Evolutionary conservation across 2,329 filamentous ascomycete species (phyloP).

Genomic region (Tolypocladium ovalisporum): DNA sequence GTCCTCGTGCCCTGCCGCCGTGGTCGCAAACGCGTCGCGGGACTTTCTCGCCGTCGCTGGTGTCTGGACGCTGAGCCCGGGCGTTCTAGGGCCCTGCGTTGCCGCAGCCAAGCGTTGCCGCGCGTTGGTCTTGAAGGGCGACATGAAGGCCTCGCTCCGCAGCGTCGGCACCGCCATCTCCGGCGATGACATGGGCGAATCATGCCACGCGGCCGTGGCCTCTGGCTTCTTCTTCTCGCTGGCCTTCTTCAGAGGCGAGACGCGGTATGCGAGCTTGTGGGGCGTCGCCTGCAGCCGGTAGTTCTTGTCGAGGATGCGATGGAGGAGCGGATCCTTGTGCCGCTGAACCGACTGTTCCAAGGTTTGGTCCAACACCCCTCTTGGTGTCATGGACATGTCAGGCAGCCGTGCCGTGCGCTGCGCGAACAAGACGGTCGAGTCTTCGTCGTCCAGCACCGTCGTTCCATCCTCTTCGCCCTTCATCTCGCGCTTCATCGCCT

Average conservation of each 20-base stretch:
- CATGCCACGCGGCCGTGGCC: slow-evolving; percentile 34
- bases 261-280: slow-evolving; percentile 41
- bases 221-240: slow-evolving; percentile 18
- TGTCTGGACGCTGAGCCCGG: slow-evolving; percentile 78
- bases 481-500: slow-evolving; percentile 59
- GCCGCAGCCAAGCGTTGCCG: slow-evolving; percentile 30
- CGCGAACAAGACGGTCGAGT: slow-evolving; percentile 38
- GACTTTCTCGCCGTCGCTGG: slow-evolving; percentile 43
- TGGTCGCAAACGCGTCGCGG: slow-evolving; percentile 34
- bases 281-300: slow-evolving; percentile 92
- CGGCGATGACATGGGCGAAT: slow-evolving; percentile 60
- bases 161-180: slow-evolving; percentile 73
- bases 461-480: slow-evolving; percentile 31
- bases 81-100: slow-evolving; percentile 50
- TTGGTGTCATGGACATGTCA: slow-evolving; percentile 53
- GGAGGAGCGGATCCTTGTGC: slow-evolving; percentile 66
- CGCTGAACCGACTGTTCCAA: slow-evolving; percentile 22
- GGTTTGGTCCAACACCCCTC: slow-evolving; percentile 22
- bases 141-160: slow-evolving; percentile 76
- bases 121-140: slow-evolving; percentile 45
- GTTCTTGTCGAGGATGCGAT: slow-evolving; percentile 88
- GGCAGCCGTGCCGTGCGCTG: slow-evolving; percentile 45
- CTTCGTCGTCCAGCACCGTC: slow-evolving; percentile 25
- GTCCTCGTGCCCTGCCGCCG: slow-evolving; percentile 9
- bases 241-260: slow-evolving; percentile 32